These are phyloP conservation scores for Aspergillus amoenus DNA, from an alignment of 2,329 filamentous ascomycete species.

Conservation along the genomic window DNA sequence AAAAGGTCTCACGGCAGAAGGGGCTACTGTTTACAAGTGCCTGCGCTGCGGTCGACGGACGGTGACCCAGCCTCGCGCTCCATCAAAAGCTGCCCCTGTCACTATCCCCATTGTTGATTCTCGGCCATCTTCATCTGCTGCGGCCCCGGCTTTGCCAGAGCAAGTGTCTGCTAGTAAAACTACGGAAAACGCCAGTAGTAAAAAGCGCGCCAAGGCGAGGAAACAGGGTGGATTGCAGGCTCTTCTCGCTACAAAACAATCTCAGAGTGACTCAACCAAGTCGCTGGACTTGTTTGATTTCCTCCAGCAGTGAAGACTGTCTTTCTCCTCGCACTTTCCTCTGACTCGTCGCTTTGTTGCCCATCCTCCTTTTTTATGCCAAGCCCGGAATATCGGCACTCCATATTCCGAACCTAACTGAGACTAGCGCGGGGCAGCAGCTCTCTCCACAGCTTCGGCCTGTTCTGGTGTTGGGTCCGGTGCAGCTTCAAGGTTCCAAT, in stretches of 20 bases:
- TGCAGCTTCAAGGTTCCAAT: not conserved
- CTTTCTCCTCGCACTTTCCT: not conserved
- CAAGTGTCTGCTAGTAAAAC: conserved; percentile 21
- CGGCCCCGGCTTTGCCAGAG: conserved; percentile 10
- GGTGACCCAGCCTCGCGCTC: conserved; percentile 19
- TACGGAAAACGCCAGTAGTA: conserved; percentile 49
- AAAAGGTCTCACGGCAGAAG: conserved; percentile 15
- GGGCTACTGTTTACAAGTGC: conserved; percentile 38
- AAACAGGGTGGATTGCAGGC: conserved; percentile 56
- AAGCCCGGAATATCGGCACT: conserved; percentile 20
- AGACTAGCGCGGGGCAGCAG: conserved; percentile 5
- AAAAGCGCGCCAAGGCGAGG: conserved; percentile 55
- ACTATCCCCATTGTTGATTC: conserved; percentile 7
- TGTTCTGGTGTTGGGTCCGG: not conserved
- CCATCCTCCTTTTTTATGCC: conserved; percentile 16
- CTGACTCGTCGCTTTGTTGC: conserved; percentile 1
- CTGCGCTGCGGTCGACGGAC: conserved; percentile 37
- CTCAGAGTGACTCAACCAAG: conserved; percentile 25
- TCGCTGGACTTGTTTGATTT: conserved; percentile 56
- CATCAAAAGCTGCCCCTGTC: conserved; percentile 13
- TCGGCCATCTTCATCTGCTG: conserved; percentile 11
- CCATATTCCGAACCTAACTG: conserved; percentile 15
- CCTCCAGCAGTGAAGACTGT: conserved; percentile 41
- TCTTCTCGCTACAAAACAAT: conserved; percentile 47
- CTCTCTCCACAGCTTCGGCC: not conserved